These are phyloP conservation scores for Daldinia caldariorum DNA, from an alignment of 495 filamentous ascomycete genomes.

Conservation along the genomic window DNA sequence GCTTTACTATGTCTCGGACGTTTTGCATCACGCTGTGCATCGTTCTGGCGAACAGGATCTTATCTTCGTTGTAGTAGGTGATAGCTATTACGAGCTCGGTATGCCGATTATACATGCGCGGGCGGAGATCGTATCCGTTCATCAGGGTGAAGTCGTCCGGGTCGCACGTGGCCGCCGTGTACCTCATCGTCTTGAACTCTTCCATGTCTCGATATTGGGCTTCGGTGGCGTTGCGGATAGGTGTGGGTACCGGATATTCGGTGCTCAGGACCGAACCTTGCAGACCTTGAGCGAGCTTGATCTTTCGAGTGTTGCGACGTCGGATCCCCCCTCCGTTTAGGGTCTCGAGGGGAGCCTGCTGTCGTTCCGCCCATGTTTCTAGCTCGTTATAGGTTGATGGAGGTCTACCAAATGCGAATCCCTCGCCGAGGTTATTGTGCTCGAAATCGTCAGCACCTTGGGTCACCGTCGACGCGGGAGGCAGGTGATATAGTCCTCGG, in stretches of 20 bases:
- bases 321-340: slow-evolving; percentile 67
- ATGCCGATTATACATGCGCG: slow-evolving; percentile 98
- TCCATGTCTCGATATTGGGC: slow-evolving; percentile 90
- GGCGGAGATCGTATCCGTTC: slow-evolving; percentile 97
- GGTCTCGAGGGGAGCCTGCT: slow-evolving; percentile 1
- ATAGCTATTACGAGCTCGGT: slow-evolving; percentile 97
- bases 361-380: slow-evolving; percentile 10
- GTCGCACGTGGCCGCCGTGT: slow-evolving; percentile 97
- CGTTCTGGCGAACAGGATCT: slow-evolving; percentile 88
- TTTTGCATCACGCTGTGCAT: slow-evolving; percentile 99
- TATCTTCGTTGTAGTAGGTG: slow-evolving; percentile 99
- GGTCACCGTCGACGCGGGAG: not conserved
- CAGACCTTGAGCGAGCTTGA: slow-evolving; percentile 75
- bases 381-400: slow-evolving; percentile 11
- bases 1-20: slow-evolving; percentile 94
- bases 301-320: slow-evolving; percentile 92
- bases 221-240: slow-evolving; percentile 96
- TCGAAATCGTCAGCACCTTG: not conserved
- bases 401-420: slow-evolving; percentile 8
- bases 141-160: slow-evolving; percentile 98
- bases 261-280: slow-evolving; percentile 96
- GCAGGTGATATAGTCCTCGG: not conserved
- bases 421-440: slow-evolving; percentile 1
- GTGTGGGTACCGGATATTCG: slow-evolving; percentile 96
- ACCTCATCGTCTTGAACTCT: slow-evolving; percentile 98